Evolutionary conservation across 2,329 filamentous ascomycete species (phyloP).

Genomic region (Dothiorella sarmentorum): DNA sequence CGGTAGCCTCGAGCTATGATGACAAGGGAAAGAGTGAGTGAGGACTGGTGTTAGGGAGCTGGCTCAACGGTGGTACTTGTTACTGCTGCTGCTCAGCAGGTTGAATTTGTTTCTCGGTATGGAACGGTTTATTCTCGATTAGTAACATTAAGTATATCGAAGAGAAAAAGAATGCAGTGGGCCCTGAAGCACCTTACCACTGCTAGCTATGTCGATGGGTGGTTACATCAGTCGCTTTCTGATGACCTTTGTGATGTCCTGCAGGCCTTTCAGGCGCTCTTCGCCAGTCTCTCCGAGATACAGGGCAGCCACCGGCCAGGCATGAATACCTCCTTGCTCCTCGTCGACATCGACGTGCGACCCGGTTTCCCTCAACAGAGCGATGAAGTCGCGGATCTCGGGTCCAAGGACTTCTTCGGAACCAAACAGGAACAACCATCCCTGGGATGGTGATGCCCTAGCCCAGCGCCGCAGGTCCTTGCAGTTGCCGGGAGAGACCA

Average conservation of each 20-base stretch:
- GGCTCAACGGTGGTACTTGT: too few species aligned
- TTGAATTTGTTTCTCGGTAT: too few species aligned
- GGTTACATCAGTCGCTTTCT: background rate
- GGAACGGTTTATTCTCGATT: too few species aligned
- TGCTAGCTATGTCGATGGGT: background rate
- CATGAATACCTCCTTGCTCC: slow-evolving; percentile 69
- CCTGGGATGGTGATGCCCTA: slow-evolving; percentile 61
- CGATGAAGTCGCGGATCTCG: slow-evolving; percentile 62
- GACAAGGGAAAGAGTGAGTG: background rate
- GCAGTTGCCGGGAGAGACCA: slow-evolving; percentile 69
- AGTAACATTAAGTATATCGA: too few species aligned
- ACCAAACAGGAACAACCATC: slow-evolving; percentile 69
- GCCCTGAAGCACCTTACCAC: too few species aligned
- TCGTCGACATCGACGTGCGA: slow-evolving; percentile 56
- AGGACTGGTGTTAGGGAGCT: background rate
- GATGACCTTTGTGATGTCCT: slow-evolving; percentile 31
- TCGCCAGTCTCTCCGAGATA: slow-evolving; percentile 51
- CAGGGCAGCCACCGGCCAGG: slow-evolving; percentile 71
- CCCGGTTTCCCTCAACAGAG: slow-evolving; percentile 52
- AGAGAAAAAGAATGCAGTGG: too few species aligned
- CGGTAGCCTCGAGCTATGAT: background rate
- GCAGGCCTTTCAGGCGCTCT: slow-evolving; percentile 47
- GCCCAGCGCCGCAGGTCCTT: slow-evolving; percentile 64
- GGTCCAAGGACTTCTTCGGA: slow-evolving; percentile 73
- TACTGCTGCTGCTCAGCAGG: too few species aligned